Base-by-base conservation (phyloP, 805 yeast genomes). In the Starmerella kuoi region DNA sequence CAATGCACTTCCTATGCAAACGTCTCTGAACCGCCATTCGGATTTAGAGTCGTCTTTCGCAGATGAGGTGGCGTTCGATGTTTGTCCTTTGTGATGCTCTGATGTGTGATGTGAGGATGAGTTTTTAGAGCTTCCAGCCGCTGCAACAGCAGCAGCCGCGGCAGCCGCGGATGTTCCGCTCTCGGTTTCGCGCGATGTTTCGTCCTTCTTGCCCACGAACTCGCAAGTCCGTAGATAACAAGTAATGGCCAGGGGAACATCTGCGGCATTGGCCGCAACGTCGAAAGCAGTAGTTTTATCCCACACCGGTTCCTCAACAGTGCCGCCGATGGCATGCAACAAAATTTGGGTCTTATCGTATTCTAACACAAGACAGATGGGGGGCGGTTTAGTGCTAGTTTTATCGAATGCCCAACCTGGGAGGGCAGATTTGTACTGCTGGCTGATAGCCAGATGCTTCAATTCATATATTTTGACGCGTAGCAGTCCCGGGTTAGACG, bases 271-370 rank as follows among this genome's bases (percentile, higher is more conserved):
- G 15, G 41, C 40, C 3, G 80, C 73, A 31, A 87, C 93, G 69
- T 91, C 99, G 56, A 91, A 91, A 3, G 87, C 76, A 14, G 94
- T 81, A 9, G 85, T 85, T 53, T 82, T 82, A 60, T 86, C 91
- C 76, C 94, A 91, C 15, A 74, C 73, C 1, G 95, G 88, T 43
- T 70, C 67, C 33, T 73, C 72, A 46, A 85, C 75, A 0, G 94
- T 74, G 31, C 95, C 95, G 40, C 81, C 74, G 23, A 77, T 74
- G 2, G 97, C 91, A 52, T 86, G 94, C 38, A 88, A 76, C 14
- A 86, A 72, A 49, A 91, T 79, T 51, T 87, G 91, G 38, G 88
- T 85, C 62, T 91, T 91, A 63, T 91, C 99, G 58, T 86, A 88
- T 62, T 91, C 99, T 35, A 91, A 69, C 2, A 94, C 85, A 55